These are phyloP conservation scores for Trichoderma sp. DNA, from an alignment of 2,329 filamentous ascomycete species.

Conservation along the genomic window DNA sequence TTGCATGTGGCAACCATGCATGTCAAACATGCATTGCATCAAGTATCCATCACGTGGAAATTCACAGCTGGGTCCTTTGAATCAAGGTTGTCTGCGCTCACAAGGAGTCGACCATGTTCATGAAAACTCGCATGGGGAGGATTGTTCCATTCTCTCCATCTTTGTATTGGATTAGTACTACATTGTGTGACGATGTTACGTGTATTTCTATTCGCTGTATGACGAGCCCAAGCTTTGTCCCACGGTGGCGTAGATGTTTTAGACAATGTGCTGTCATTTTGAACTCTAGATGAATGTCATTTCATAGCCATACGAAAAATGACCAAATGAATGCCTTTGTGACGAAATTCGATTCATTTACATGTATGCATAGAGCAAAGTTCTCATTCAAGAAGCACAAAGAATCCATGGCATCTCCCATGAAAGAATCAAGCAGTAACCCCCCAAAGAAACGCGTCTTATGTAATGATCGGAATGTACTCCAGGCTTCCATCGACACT, in stretches of 20 bases:
- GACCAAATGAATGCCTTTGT: background rate
- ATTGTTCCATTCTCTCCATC: background rate
- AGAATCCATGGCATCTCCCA: background rate
- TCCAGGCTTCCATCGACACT: background rate
- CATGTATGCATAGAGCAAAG: background rate
- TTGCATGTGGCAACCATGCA: background rate
- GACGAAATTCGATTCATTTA: too few species aligned
- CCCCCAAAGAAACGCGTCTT: background rate
- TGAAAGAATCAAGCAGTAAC: background rate
- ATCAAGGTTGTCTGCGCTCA: background rate
- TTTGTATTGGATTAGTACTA: background rate
- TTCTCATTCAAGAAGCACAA: background rate
- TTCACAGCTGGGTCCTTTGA: background rate
- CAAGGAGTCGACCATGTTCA: too few species aligned
- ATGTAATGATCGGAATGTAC: background rate
- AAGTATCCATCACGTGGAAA: constrained; percentile 7
- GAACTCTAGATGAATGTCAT: background rate
- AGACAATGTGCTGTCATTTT: constrained; percentile 12
- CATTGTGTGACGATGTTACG: background rate
- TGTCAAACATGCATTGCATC: constrained; percentile 8
- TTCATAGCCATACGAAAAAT: background rate
- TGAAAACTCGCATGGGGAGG: background rate
- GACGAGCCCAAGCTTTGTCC: background rate
- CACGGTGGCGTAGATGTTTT: constrained; percentile 12
- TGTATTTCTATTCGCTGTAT: background rate